Evolutionary conservation across 2,329 filamentous ascomycete genomes (phyloP).

Genomic region (Trichoderma aggressivum): DNA sequence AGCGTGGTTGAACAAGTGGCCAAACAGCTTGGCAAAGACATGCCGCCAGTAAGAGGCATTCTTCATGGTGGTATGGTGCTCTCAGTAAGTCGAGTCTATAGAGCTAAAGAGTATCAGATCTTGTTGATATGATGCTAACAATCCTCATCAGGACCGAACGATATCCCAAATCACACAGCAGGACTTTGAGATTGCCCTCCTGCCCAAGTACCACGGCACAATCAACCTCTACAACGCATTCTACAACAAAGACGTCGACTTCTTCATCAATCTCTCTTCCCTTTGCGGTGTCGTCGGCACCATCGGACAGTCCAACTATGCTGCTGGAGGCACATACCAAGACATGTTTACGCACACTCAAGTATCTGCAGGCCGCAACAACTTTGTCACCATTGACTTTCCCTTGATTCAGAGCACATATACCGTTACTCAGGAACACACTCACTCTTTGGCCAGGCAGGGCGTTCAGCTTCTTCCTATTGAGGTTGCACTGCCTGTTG

Average conservation of each 20-base stretch:
- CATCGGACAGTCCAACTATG: slow-evolving; percentile 40
- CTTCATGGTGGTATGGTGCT: slow-evolving; percentile 1
- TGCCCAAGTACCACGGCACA: slow-evolving; percentile 35
- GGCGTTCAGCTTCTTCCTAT: not conserved
- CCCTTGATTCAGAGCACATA: not conserved
- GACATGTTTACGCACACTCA: slow-evolving; percentile 23
- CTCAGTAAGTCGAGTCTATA: not conserved
- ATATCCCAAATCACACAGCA: slow-evolving; percentile 33
- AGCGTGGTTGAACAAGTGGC: not conserved
- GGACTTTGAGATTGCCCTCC: slow-evolving; percentile 26
- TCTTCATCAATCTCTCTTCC: slow-evolving; percentile 40
- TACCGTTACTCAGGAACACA: not conserved
- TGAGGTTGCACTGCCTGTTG: not conserved
- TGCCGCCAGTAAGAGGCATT: not conserved
- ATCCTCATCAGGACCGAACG: slow-evolving; percentile 12
- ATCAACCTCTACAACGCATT: slow-evolving; percentile 33
- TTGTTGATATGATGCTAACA: not conserved
- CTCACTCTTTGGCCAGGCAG: not conserved
- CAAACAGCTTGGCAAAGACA: not conserved
- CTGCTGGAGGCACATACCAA: slow-evolving; percentile 33
- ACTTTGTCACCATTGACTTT: not conserved
- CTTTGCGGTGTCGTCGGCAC: slow-evolving; percentile 34
- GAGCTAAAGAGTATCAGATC: not conserved
- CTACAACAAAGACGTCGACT: slow-evolving; percentile 28
- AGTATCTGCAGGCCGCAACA: not conserved